phyloP scores from a whole-genome alignment of 768 basidiomycete genomes.

The Tricholoma bakamatsutake region DNA sequence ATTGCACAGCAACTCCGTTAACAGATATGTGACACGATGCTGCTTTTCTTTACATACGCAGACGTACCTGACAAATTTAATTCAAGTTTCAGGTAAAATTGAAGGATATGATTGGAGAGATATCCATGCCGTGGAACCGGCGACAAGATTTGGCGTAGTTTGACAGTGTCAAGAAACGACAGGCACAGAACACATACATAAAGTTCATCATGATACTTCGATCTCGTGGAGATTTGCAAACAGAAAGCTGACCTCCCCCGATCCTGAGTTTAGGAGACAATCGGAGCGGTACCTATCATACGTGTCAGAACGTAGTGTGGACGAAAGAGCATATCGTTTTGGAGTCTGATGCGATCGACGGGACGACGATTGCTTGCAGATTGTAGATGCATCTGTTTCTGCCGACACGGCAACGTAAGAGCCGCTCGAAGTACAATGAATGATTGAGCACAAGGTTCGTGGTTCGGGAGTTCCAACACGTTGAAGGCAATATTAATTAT shows the following conservation, averaged over 20 bases:
- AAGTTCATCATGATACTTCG: constrained; percentile 4
- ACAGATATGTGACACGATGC: background rate
- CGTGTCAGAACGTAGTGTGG: constrained; percentile 8
- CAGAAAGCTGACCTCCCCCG: background rate
- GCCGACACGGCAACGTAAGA: constrained; percentile 36
- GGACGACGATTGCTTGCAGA: constrained; percentile 8
- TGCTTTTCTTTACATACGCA: background rate
- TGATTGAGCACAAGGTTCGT: constrained; percentile 18
- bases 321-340: constrained; percentile 10
- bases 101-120: constrained; percentile 19
- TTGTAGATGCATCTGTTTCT: constrained; percentile 37
- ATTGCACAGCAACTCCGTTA: background rate
- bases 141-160: constrained; percentile 4
- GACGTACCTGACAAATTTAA: constrained; percentile 1
- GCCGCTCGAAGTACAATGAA: constrained; percentile 32
- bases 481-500: constrained; percentile 10
- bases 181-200: background rate
- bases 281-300: constrained; percentile 17
- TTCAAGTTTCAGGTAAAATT: constrained; percentile 8
- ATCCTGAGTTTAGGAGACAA: constrained; percentile 7
- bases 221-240: constrained; percentile 14
- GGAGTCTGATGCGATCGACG: constrained; percentile 16
- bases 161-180: background rate
- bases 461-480: constrained; percentile 49
- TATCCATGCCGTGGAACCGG: constrained; percentile 22